Conservation (phyloP, 1,139 yeast genomes). For the Petasospora fabianii region DNA sequence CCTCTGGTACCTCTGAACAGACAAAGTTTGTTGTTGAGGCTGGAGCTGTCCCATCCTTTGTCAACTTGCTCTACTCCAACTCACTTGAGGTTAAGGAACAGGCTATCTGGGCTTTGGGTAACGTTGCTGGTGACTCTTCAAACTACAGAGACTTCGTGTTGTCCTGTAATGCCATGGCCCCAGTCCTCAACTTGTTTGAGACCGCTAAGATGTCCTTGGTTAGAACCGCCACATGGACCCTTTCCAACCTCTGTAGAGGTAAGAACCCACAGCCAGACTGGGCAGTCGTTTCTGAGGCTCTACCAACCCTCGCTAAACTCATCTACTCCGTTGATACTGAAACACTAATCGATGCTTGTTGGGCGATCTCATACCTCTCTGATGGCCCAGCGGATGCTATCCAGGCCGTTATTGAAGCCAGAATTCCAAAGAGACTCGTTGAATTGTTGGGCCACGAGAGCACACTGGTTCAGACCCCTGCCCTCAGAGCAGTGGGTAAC, state of each 20-base stretch:
- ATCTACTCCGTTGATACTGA: constrained; percentile 90
- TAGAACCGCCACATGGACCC: constrained; percentile 97
- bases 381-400: constrained; percentile 93
- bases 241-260: constrained; percentile 94
- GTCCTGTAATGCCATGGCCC: constrained; percentile 82
- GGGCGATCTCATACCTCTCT: constrained; percentile 95
- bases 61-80: constrained; percentile 71
- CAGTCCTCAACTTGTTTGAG: constrained; percentile 74
- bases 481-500: constrained; percentile 95
- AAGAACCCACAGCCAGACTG: constrained; percentile 96
- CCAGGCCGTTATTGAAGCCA: constrained; percentile 94
- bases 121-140: constrained; percentile 96
- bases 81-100: constrained; percentile 94
- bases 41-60: constrained; percentile 92
- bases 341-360: constrained; percentile 94
- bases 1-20: constrained; percentile 91
- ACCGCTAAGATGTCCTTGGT: constrained; percentile 82
- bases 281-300: constrained; percentile 78
- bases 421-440: constrained; percentile 91
- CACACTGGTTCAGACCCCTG: constrained; percentile 92
- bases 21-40: constrained; percentile 88
- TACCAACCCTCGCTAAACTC: constrained; percentile 89
- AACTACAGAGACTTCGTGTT: constrained; percentile 85
- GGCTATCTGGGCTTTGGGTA: constrained; percentile 99
- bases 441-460: constrained; percentile 83